These are phyloP conservation scores for Xanthoconium purpureum DNA, from an alignment of 768 basidiomycete genomes.

Conservation along the genomic window DNA sequence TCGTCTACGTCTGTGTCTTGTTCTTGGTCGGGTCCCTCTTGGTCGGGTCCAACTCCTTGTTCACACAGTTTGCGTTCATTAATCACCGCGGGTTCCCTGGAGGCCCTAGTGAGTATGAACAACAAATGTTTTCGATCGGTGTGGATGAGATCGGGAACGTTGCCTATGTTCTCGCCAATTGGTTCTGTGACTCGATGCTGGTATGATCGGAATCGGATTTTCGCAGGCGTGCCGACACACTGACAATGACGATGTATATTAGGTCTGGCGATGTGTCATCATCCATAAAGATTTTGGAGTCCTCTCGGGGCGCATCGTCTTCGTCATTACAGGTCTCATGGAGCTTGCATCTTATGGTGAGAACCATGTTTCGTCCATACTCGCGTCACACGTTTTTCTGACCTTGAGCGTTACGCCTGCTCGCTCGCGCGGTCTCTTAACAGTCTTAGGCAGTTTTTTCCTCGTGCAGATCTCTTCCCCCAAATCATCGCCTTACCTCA, in stretches of 20 bases:
- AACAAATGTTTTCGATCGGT: slow-evolving; percentile 29
- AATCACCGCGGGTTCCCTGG: slow-evolving; percentile 27
- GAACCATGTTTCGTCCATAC: background rate
- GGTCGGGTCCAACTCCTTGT: slow-evolving; percentile 26
- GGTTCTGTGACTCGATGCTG: slow-evolving; percentile 27
- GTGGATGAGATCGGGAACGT: slow-evolving; percentile 25
- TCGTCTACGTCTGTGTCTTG: slow-evolving; percentile 22
- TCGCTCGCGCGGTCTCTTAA: background rate
- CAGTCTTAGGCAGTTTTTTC: slow-evolving; percentile 27
- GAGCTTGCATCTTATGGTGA: slow-evolving; percentile 27
- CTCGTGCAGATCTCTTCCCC: slow-evolving; percentile 27
- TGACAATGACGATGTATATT: background rate
- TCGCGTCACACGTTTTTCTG: background rate
- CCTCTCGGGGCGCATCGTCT: slow-evolving; percentile 12
- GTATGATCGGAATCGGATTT: slow-evolving; percentile 5
- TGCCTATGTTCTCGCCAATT: slow-evolving; percentile 28
- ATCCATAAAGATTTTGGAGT: slow-evolving; percentile 23
- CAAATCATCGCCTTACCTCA: slow-evolving; percentile 25
- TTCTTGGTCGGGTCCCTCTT: slow-evolving; percentile 26
- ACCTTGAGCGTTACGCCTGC: background rate
- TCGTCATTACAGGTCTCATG: slow-evolving; percentile 21
- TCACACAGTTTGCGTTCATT: slow-evolving; percentile 31
- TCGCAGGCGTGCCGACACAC: background rate
- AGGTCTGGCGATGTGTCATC: slow-evolving; percentile 32
- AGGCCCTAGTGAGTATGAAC: slow-evolving; percentile 22